Percentiles rank a stretch among this genome's conserved stretches.
These are phyloP conservation scores for Dalechampia spathulata DNA, from an alignment of 441 rosid genomes.

Conservation along the genomic window DNA sequence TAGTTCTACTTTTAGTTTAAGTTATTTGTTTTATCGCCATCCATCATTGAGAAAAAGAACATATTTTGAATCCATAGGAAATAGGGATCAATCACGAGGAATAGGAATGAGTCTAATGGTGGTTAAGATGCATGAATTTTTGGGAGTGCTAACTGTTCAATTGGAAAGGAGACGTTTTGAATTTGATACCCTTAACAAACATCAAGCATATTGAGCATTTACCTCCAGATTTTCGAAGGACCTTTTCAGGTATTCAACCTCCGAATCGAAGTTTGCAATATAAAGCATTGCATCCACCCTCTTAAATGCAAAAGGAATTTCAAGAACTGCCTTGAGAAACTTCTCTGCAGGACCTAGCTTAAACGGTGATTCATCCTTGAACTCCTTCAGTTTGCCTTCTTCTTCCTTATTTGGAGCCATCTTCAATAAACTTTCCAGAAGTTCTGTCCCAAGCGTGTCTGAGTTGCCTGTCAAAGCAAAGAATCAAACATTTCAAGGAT, in stretches of 20 bases:
- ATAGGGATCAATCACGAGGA: too few relatives aligned
- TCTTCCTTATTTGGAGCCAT: slow-evolving; percentile 91
- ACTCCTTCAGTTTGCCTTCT: slow-evolving; percentile 62
- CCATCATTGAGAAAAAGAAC: too few relatives aligned
- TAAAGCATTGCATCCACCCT: slow-evolving; percentile 87
- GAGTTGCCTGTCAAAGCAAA: slow-evolving; percentile 45
- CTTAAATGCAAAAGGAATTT: slow-evolving; percentile 78
- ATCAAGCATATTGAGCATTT: neutral
- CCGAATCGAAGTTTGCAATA: slow-evolving; percentile 70
- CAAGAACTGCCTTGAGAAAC: slow-evolving; percentile 69
- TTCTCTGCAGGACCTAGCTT: slow-evolving; percentile 89
- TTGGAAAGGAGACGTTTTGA: neutral
- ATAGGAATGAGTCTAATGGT: neutral
- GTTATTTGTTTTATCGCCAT: too few relatives aligned
- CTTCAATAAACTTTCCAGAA: slow-evolving; percentile 74
- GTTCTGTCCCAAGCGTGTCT: slow-evolving; percentile 78
- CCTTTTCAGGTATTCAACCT: slow-evolving; percentile 63
- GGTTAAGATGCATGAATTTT: neutral
- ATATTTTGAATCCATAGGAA: too few relatives aligned
- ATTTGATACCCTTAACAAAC: neutral
- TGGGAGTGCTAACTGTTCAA: neutral
- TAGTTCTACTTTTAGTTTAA: too few relatives aligned
- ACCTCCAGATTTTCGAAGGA: slow-evolving; percentile 79
- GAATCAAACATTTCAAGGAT: neutral
- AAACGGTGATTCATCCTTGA: slow-evolving; percentile 55